Conservation (phyloP, 768 basidiomycete genomes). For the Cubamyces sp. region DNA sequence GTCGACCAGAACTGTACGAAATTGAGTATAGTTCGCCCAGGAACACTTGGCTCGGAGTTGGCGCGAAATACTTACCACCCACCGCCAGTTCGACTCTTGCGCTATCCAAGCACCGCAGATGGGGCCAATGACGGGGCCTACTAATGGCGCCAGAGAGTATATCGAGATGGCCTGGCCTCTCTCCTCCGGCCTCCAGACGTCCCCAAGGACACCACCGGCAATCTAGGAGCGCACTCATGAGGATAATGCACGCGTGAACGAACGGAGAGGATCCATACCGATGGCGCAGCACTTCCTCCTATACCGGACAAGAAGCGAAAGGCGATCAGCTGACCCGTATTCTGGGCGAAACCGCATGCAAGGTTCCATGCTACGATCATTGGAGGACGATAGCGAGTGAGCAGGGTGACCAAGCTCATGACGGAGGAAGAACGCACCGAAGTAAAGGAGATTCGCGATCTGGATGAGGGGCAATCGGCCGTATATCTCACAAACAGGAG, state of each 20-base stretch:
- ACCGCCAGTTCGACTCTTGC: conserved; percentile 68
- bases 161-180: conserved; percentile 68
- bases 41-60: no score
- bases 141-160: conserved; percentile 65
- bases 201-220: conserved; percentile 70
- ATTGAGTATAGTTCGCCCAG: no score
- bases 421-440: conserved; percentile 44
- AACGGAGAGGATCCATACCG: conserved; percentile 34
- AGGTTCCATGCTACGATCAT: conserved; percentile 56
- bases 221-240: conserved; percentile 18
- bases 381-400: background rate
- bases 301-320: conserved; percentile 76
- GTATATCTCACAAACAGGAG: conserved; percentile 73
- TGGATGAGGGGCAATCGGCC: conserved; percentile 69
- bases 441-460: conserved; percentile 64
- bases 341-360: conserved; percentile 61
- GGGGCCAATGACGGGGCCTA: conserved; percentile 70
- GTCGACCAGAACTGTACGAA: conserved; percentile 63
- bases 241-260: background rate
- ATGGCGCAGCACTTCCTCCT: conserved; percentile 72
- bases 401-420: background rate
- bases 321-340: conserved; percentile 56
- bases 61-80: conserved; percentile 47
- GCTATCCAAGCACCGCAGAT: conserved; percentile 72
- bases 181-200: conserved; percentile 63